phyloP scores from a whole-genome alignment of 2,329 filamentous ascomycete species.

The Emergomyces pasteurianus region DNA sequence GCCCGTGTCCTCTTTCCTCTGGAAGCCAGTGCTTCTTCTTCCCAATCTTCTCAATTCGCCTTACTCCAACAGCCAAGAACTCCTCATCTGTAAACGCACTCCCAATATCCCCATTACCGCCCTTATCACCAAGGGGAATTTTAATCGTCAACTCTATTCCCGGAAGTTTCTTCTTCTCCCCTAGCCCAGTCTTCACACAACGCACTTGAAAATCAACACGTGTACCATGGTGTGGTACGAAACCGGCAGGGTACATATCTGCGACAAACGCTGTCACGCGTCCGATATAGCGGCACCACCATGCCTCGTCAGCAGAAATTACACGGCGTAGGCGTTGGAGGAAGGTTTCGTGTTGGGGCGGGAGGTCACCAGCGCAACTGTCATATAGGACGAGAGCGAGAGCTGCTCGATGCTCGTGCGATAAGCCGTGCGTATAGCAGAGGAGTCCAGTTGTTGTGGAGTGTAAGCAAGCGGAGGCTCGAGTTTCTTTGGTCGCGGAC shows the following conservation, averaged over 20 bases:
- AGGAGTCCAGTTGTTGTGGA: slow-evolving; percentile 57
- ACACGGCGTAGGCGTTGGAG: slow-evolving; percentile 42
- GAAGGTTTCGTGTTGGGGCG: slow-evolving; percentile 45
- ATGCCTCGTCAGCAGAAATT: slow-evolving; percentile 43
- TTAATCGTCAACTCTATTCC: slow-evolving; percentile 35
- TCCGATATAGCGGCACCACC: slow-evolving; percentile 56
- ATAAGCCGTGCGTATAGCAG: slow-evolving; percentile 57
- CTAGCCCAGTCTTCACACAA: slow-evolving; percentile 32
- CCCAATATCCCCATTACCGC: neutral
- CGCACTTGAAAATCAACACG: slow-evolving; percentile 28
- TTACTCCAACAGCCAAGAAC: slow-evolving; percentile 31
- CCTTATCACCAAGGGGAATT: slow-evolving; percentile 25
- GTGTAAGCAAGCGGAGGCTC: slow-evolving; percentile 59
- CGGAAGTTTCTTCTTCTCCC: slow-evolving; percentile 29
- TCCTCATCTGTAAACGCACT: slow-evolving; percentile 14
- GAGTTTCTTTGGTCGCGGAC: slow-evolving; percentile 40
- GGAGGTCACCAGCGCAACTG: slow-evolving; percentile 58
- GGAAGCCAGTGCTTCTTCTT: slow-evolving; percentile 48
- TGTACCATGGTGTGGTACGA: slow-evolving; percentile 19
- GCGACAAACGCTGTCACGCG: slow-evolving; percentile 47
- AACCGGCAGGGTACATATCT: slow-evolving; percentile 50
- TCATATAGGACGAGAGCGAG: slow-evolving; percentile 61
- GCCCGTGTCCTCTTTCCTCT: slow-evolving; percentile 22
- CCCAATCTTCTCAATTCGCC: slow-evolving; percentile 40
- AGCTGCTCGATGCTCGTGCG: slow-evolving; percentile 58